Conservation (phyloP, 108 stramenopile genomes). For the Fragilaria radians region DNA sequence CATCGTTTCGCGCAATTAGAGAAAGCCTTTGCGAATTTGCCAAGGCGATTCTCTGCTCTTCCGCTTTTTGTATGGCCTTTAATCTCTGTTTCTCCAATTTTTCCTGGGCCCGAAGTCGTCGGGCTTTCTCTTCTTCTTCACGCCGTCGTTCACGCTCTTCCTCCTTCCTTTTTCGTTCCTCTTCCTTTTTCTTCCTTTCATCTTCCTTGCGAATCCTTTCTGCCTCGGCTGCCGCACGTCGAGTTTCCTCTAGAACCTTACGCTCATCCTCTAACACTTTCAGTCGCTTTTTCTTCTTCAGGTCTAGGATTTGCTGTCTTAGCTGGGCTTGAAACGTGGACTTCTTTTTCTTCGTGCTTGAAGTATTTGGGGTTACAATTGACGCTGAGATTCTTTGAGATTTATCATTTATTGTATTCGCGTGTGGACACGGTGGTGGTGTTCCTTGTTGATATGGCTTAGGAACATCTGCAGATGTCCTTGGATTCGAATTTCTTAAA, state of each 20-base stretch:
- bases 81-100: no score
- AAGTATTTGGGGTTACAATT: background rate
- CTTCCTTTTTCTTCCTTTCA: background rate
- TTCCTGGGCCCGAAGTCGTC: no score
- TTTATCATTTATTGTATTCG: no score
- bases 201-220: background rate
- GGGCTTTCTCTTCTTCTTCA: background rate
- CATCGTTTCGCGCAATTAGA: background rate
- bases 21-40: background rate
- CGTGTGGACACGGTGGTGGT: background rate
- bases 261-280: background rate
- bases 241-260: background rate
- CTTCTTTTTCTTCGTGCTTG: background rate
- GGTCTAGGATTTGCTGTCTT: background rate
- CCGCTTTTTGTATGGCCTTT: background rate
- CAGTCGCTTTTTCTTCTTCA: background rate
- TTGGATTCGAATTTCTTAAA: background rate
- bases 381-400: background rate
- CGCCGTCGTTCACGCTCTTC: background rate
- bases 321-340: background rate
- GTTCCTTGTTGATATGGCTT: background rate
- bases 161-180: background rate
- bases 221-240: background rate
- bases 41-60: background rate
- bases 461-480: background rate